phyloP scores from a whole-genome alignment of 2,329 filamentous ascomycete species.

The Aspergillus quadricinctus region DNA sequence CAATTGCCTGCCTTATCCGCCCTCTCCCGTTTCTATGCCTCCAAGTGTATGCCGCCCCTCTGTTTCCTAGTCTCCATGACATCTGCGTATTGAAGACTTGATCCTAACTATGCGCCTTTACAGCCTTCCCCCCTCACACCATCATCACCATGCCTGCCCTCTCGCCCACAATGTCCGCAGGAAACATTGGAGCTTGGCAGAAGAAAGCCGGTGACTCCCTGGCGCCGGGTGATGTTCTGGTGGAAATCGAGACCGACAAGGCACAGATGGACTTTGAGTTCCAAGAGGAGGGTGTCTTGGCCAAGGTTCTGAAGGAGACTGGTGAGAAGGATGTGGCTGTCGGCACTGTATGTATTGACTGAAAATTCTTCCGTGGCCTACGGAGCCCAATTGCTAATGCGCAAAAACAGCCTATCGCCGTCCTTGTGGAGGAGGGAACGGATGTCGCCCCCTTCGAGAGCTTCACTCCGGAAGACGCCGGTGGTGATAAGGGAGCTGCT shows the following conservation, averaged over 20 bases:
- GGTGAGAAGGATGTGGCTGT: slow-evolving; percentile 93
- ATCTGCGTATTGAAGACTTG: slow-evolving; percentile 5
- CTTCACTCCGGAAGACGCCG: slow-evolving; percentile 85
- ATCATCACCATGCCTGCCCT: slow-evolving; percentile 97
- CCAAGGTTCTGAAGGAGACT: slow-evolving; percentile 87
- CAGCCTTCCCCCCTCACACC: slow-evolving; percentile 91
- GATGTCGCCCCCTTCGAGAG: slow-evolving; percentile 84
- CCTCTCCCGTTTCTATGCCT: slow-evolving; percentile 64
- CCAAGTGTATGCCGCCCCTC: slow-evolving; percentile 53
- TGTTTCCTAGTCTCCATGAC: slow-evolving; percentile 10
- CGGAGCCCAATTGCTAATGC: slow-evolving; percentile 19
- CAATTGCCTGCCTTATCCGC: slow-evolving; percentile 54
- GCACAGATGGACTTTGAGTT: slow-evolving; percentile 99
- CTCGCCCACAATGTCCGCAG: slow-evolving; percentile 94
- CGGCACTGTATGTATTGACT: slow-evolving; percentile 71
- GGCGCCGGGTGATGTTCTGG: slow-evolving; percentile 86
- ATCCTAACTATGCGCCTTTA: slow-evolving; percentile 22
- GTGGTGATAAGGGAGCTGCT: slow-evolving; percentile 68
- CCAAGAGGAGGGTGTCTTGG: slow-evolving; percentile 93
- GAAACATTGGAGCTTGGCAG: slow-evolving; percentile 96
- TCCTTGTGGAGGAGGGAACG: slow-evolving; percentile 86
- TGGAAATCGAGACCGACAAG: slow-evolving; percentile 99
- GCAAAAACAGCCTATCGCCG: slow-evolving; percentile 74
- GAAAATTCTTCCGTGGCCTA: slow-evolving; percentile 12
- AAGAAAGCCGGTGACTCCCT: slow-evolving; percentile 91